Base-by-base conservation (phyloP, 2,329 filamentous ascomycete genomes). In the Colletotrichum theobromicola region DNA sequence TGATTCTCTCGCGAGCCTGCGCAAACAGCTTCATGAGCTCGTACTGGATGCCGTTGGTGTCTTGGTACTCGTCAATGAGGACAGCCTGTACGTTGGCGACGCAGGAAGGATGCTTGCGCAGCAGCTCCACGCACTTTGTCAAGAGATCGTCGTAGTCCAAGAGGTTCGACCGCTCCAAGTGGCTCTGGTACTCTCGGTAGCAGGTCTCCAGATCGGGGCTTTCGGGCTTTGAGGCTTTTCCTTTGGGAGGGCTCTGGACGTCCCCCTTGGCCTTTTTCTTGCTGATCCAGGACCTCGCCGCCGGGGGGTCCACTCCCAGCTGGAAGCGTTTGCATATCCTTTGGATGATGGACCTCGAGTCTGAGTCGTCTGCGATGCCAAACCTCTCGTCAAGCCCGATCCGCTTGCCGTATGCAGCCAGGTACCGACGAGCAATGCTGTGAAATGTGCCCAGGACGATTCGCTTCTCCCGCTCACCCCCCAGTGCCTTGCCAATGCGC, bases 31-130 rank as follows among this genome's bases (percentile, higher is more conserved):
- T 93, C 95, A 98, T 98, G 55, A 99, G 87, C 78, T 98, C 95
- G 80, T 98, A 98, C 83, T 99, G 96, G 6, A 98, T 93, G 24
- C 95, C 91, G 81, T 98, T 99, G 9, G 96, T 98, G 84, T 99
- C 96, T 84, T 99, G 96, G 77, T 98, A 99, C 81, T 99, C 96
- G 81, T 99, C 96, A 76, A 99, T 97, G 60, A 99, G 88, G 8
- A 98, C 95, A 0, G 95, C 92, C 82, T 98, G 93, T 21, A 99
- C 92, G 78, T 98, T 98, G 16, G 93, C 93, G 4, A 98, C 96
- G 79, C 96, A 98, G 16, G 90, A 87, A 1, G 96, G 95, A 77
- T 94, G 90, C 24, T 88, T 86, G 74, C 89, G 90, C 24, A 99
- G 88, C 13, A 99, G 88, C 74, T 97, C 92, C 10, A 94, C 93